These are phyloP conservation scores for Iris pallida DNA, from an alignment of 116 monocot species.

Conservation along the genomic window DNA sequence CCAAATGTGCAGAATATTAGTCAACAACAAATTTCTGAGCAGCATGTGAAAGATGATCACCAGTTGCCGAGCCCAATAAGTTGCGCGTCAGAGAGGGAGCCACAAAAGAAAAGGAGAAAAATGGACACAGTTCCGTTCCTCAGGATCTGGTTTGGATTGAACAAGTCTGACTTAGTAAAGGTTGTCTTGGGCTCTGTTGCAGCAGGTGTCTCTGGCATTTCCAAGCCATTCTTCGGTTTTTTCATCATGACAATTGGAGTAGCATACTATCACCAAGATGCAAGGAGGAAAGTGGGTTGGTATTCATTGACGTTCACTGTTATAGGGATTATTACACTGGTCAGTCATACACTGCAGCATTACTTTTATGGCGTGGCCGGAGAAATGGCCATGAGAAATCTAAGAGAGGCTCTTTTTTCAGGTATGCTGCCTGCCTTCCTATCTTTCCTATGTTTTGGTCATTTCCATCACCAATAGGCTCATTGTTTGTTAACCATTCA, in stretches of 20 bases:
- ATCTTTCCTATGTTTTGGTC: neutral
- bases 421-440: slow-evolving; percentile 4
- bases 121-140: slow-evolving; percentile 17
- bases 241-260: slow-evolving; percentile 51
- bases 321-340: slow-evolving; percentile 20
- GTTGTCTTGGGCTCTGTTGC: slow-evolving; percentile 25
- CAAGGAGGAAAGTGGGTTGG: slow-evolving; percentile 19
- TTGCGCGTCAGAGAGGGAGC: neutral
- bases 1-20: neutral
- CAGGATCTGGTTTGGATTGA: slow-evolving; percentile 40
- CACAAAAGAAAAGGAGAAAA: slow-evolving; percentile 3
- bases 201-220: slow-evolving; percentile 44
- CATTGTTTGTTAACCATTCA: neutral
- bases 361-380: slow-evolving; percentile 36
- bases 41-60: neutral
- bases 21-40: slow-evolving; percentile 12
- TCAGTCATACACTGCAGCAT: slow-evolving; percentile 32
- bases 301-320: slow-evolving; percentile 23
- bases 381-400: slow-evolving; percentile 23
- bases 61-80: neutral
- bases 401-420: slow-evolving; percentile 26
- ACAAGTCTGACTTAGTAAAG: slow-evolving; percentile 25
- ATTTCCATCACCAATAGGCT: neutral
- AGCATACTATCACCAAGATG: slow-evolving; percentile 31
- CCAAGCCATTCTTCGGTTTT: slow-evolving; percentile 43